A percentile compares a stretch with the other conserved stretches of the same genome.
Evolutionary conservation across 805 yeast species (phyloP).

Genomic region (Starmerella tilneyi): DNA sequence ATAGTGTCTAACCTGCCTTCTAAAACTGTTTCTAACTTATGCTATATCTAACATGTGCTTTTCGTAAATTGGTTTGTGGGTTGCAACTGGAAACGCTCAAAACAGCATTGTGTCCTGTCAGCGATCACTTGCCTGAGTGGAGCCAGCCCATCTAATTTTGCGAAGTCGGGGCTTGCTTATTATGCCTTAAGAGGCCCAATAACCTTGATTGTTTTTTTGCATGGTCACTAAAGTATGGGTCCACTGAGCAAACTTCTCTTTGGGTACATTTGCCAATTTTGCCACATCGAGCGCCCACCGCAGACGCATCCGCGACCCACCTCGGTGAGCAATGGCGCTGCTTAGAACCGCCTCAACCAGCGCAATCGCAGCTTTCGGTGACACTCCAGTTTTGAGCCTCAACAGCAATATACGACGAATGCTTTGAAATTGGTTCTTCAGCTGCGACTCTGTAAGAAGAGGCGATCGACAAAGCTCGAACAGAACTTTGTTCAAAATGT

Average conservation of each 20-base stretch:
- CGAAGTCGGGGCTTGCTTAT: too few relatives aligned
- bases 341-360: conserved; percentile 26
- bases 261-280: conserved; percentile 22
- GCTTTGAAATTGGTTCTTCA: conserved; percentile 22
- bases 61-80: too few relatives aligned
- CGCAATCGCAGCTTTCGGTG: conserved; percentile 15
- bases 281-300: conserved; percentile 29
- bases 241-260: conserved; percentile 23
- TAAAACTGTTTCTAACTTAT: too few relatives aligned
- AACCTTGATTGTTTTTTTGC: conserved; percentile 19
- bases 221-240: conserved; percentile 20
- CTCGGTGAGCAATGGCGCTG: conserved; percentile 19
- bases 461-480: conserved; percentile 20
- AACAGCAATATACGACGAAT: conserved; percentile 20
- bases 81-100: too few relatives aligned
- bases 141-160: too few relatives aligned
- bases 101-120: too few relatives aligned
- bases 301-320: conserved; percentile 27
- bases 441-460: conserved; percentile 23
- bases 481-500: conserved; percentile 23
- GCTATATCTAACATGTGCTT: too few relatives aligned
- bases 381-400: neutral
- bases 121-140: too few relatives aligned
- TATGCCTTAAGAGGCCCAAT: neutral
- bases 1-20: too few relatives aligned